These are phyloP conservation scores for Chrysoporthe austroafricana DNA, from an alignment of 2,329 filamentous ascomycete genomes.

Conservation along the genomic window DNA sequence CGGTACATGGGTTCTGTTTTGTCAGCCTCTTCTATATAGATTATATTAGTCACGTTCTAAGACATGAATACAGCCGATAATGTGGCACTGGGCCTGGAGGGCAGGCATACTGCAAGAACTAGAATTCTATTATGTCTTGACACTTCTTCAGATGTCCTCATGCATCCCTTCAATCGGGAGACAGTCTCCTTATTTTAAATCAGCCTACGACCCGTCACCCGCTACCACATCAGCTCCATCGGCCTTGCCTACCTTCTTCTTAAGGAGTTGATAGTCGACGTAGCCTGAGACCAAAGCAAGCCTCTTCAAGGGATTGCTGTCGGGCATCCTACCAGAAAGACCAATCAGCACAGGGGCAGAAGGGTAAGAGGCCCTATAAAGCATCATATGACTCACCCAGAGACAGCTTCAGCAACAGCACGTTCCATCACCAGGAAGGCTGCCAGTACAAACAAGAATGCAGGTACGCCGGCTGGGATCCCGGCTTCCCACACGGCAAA, in stretches of 20 bases:
- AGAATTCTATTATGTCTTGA: not conserved
- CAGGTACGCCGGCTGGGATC: constrained; percentile 13
- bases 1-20: too few species aligned
- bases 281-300: constrained; percentile 12
- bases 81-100: not conserved
- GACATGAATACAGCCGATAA: not conserved
- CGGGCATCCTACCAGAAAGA: constrained; percentile 1
- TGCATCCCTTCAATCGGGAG: not conserved
- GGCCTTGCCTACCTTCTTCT: not conserved
- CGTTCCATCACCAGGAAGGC: constrained; percentile 10
- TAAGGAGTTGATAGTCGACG: constrained; percentile 17
- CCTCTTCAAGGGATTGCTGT: constrained; percentile 12
- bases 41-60: too few species aligned
- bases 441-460: not conserved
- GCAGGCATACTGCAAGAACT: not conserved
- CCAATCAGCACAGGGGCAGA: not conserved
- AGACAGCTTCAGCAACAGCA: constrained; percentile 3
- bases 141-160: not conserved
- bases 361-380: not conserved
- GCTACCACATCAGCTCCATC: not conserved
- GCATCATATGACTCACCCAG: constrained; percentile 2
- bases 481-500: constrained; percentile 21
- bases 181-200: not conserved
- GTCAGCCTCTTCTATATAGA: too few species aligned
- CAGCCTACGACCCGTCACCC: not conserved